Conservation (phyloP, 2,329 filamentous ascomycete genomes). For the Aspergillus sp. region DNA sequence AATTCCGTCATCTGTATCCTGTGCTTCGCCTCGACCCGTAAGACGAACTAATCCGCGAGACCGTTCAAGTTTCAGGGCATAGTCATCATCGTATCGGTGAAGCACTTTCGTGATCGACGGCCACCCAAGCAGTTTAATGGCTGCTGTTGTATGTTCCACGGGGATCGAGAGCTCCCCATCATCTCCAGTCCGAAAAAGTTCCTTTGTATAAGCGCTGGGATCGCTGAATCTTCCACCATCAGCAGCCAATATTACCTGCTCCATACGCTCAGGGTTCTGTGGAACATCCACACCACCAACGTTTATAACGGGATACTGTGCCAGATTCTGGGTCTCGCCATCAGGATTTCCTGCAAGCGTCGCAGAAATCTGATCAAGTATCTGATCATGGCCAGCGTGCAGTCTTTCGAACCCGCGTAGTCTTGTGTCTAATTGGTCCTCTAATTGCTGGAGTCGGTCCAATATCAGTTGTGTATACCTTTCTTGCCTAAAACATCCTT, state of each 20-base stretch:
- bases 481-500: conserved; percentile 34
- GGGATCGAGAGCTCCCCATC: conserved; percentile 69
- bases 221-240: conserved; percentile 1
- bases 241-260: background rate
- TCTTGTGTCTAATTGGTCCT: conserved; percentile 30
- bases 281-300: conserved; percentile 13
- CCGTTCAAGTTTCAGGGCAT: conserved; percentile 75
- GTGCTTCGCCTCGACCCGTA: conserved; percentile 76
- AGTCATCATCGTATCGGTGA: conserved; percentile 62
- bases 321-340: conserved; percentile 14
- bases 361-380: conserved; percentile 10
- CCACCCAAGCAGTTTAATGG: conserved; percentile 76
- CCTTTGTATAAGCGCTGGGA: background rate
- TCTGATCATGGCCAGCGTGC: conserved; percentile 19
- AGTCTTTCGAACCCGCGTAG: conserved; percentile 20
- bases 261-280: conserved; percentile 17
- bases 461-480: conserved; percentile 40
- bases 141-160: conserved; percentile 85
- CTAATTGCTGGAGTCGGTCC: conserved; percentile 33
- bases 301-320: conserved; percentile 27
- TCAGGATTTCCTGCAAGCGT: background rate
- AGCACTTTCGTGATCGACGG: conserved; percentile 67
- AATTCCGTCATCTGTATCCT: conserved; percentile 56
- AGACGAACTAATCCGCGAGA: conserved; percentile 71
- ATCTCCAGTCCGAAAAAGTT: conserved; percentile 24